Conservation (phyloP, 805 yeast species). For the Metschnikowia similis region DNA sequence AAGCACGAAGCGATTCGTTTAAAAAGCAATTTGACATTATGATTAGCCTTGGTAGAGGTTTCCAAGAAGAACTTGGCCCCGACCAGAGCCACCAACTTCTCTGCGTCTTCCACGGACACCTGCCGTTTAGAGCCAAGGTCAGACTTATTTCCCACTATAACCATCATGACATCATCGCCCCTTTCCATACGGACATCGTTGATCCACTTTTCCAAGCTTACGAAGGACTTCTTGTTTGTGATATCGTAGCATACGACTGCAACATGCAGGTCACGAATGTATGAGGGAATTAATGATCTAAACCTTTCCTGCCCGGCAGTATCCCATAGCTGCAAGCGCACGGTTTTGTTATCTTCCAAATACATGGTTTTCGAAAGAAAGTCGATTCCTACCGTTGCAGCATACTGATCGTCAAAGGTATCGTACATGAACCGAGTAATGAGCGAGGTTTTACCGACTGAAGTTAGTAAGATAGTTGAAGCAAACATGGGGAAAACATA, state of each 20-base stretch:
- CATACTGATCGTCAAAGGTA: slow-evolving; percentile 92
- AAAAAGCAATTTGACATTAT: slow-evolving; percentile 85
- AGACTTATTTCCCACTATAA: slow-evolving; percentile 87
- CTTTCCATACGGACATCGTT: slow-evolving; percentile 92
- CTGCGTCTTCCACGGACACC: slow-evolving; percentile 81
- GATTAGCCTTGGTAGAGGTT: slow-evolving; percentile 92
- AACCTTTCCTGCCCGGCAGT: slow-evolving; percentile 98
- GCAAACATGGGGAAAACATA: slow-evolving; percentile 22
- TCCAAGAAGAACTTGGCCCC: slow-evolving; percentile 83
- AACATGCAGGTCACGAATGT: slow-evolving; percentile 94
- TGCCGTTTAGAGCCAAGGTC: slow-evolving; percentile 78
- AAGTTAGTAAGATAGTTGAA: slow-evolving; percentile 6
- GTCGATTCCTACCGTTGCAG: slow-evolving; percentile 96
- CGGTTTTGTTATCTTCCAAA: slow-evolving; percentile 85
- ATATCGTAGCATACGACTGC: slow-evolving; percentile 95
- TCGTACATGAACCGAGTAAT: slow-evolving; percentile 98
- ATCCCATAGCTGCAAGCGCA: slow-evolving; percentile 94
- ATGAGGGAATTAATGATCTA: slow-evolving; percentile 90
- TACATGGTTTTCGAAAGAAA: slow-evolving; percentile 78
- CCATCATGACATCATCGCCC: slow-evolving; percentile 84
- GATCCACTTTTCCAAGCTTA: slow-evolving; percentile 84
- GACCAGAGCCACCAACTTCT: slow-evolving; percentile 62
- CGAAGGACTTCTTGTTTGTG: slow-evolving; percentile 80
- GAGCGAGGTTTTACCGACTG: slow-evolving; percentile 91
- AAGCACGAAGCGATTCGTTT: slow-evolving; percentile 86